phyloP scores from a whole-genome alignment of 129 eudicot species.

The Pulicaria dysenterica region DNA sequence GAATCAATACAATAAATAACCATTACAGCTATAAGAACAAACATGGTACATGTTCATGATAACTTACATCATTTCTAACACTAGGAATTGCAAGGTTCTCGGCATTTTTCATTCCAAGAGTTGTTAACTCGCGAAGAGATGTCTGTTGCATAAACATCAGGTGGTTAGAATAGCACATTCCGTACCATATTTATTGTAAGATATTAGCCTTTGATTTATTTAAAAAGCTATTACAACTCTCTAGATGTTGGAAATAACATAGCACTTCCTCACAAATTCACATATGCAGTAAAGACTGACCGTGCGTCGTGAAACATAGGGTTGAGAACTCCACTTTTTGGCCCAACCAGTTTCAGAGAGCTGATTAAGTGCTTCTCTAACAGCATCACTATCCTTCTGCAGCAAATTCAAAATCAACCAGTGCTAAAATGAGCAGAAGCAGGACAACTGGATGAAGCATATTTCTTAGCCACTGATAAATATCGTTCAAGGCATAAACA shows the following conservation, averaged over 20 bases:
- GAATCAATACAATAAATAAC: constrained; percentile 3
- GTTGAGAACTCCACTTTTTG: constrained; percentile 93
- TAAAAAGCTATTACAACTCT: not conserved
- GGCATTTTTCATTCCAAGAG: constrained; percentile 90
- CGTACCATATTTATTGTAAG: constrained; percentile 1
- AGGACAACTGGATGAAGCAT: not conserved
- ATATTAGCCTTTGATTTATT: not conserved
- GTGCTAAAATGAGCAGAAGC: constrained; percentile 6
- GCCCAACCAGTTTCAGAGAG: constrained; percentile 94
- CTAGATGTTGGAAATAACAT: constrained; percentile 1
- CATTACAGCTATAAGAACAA: constrained; percentile 5
- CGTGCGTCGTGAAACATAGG: constrained; percentile 89
- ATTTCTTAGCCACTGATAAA: not conserved
- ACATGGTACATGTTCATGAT: not conserved
- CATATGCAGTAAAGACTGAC: constrained; percentile 49
- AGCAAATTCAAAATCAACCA: constrained; percentile 17
- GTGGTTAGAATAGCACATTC: constrained; percentile 6
- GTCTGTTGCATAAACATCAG: constrained; percentile 55
- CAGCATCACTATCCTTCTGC: constrained; percentile 96
- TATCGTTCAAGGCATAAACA: not conserved
- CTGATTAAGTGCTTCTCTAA: constrained; percentile 88
- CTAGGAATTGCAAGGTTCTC: constrained; percentile 98
- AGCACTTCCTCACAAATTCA: constrained; percentile 11
- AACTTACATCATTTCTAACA: constrained; percentile 94
- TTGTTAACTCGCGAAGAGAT: constrained; percentile 85